Evolutionary conservation across 1,284 basidiomycete species (phyloP), one percentile per base, ranked within the genome.

Genomic region (Apiotrichum veenhuisii): DNA sequence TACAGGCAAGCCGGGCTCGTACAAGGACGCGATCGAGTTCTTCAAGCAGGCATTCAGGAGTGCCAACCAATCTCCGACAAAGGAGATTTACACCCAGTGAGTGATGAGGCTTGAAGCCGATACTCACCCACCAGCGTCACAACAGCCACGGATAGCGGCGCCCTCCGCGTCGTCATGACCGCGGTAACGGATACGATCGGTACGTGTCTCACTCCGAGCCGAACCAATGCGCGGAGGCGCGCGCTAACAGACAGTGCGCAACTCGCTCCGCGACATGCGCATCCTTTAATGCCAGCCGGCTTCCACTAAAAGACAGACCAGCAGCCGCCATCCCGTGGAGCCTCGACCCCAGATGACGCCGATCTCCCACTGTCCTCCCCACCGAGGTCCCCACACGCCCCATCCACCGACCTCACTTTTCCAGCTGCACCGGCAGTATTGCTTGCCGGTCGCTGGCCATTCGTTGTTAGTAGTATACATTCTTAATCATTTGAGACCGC

Each of bases 21-120:
- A 64, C 62, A 61, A 67, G 34, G 73, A 73, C 52, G 69, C 64
- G 11, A 59, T 64, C 49, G 87, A 90, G 23, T 98, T 92, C 77
- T 97, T 98, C 82, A 89, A 89, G 80, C 81, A 81, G 60, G 85
- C 90, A 53, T 97, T 98, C 75, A 83, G 84, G 54, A 80, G 84
- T 58, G 78, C 96, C 30, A 91, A 92, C 30, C 84, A 89, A 64
- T 91, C 88, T 69, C 84, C 87, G 11, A 85, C 83, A 37, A 95
- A 94, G 75, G 91, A 97, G 73, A 88, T 97, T 44, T 97, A 97
- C 70, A 87, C 88, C 52, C 90, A 91, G 87, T 92, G 70, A 74
- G 88, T 83, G 33, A 62, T 62, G 57, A 49, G 41, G 15, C 23
- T 43, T 11, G 15, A 33, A 22, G 38, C 26, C 9, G n/a, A 11